Evolutionary conservation across 805 yeast species (phyloP).

Genomic region (Candida jianshihensis): DNA sequence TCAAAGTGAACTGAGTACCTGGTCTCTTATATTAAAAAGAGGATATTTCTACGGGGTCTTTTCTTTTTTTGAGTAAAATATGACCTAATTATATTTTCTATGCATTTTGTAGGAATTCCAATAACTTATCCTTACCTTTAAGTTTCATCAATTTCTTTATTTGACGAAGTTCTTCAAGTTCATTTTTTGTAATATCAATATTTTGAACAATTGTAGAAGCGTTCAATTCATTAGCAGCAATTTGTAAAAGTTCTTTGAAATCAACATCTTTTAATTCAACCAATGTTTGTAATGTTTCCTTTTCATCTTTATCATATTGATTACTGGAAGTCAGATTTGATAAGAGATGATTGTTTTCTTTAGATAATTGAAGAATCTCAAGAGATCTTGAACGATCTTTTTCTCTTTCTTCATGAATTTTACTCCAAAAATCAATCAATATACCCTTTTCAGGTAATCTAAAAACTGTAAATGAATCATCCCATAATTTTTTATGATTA

Average conservation of each 20-base stretch:
- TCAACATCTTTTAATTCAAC: constrained; percentile 31
- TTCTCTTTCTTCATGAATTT: constrained; percentile 31
- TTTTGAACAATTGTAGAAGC: constrained; percentile 14
- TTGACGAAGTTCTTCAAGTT: constrained; percentile 42
- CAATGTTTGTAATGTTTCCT: constrained; percentile 27
- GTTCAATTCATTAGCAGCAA: constrained; percentile 26
- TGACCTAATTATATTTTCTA: neutral
- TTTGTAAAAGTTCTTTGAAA: constrained; percentile 40
- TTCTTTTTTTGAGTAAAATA: too few relatives aligned
- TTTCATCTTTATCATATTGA: constrained; percentile 22
- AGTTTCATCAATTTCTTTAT: constrained; percentile 55
- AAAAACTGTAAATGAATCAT: constrained; percentile 43
- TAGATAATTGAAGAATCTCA: constrained; percentile 26
- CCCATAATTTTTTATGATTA: constrained; percentile 20
- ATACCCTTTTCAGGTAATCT: constrained; percentile 64
- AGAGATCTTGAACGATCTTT: constrained; percentile 27
- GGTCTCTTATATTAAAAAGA: too few relatives aligned
- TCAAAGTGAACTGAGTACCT: too few relatives aligned
- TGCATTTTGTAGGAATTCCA: constrained; percentile 43
- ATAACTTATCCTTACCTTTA: constrained; percentile 62
- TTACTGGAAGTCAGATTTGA: constrained; percentile 23
- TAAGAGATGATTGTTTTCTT: constrained; percentile 30
- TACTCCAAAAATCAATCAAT: constrained; percentile 59
- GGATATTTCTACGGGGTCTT: too few relatives aligned
- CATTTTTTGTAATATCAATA: constrained; percentile 24